Conservation (phyloP, 768 basidiomycete species). For the Botryobasidium botryosum region DNA sequence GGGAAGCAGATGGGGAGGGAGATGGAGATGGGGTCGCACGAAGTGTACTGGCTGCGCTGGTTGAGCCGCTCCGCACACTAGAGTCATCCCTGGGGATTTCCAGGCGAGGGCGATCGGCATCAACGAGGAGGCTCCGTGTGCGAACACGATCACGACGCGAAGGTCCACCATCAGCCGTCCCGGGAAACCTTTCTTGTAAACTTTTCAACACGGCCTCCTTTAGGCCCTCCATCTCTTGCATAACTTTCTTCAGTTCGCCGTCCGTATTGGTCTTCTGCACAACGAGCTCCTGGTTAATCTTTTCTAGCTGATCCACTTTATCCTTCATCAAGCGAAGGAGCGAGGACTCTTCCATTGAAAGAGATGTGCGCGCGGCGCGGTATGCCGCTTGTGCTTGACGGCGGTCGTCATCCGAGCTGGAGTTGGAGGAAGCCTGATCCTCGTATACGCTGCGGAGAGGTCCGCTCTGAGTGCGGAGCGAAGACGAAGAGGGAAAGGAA, state of each 20-base stretch:
- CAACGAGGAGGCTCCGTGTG: too few species aligned
- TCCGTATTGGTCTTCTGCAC: background rate
- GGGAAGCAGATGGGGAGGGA: background rate
- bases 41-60: too few species aligned
- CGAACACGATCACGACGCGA: too few species aligned
- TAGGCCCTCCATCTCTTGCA: background rate
- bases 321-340: background rate
- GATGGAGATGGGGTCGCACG: slow-evolving; percentile 6
- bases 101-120: too few species aligned
- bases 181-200: too few species aligned
- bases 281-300: background rate
- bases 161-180: too few species aligned
- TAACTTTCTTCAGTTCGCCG: background rate
- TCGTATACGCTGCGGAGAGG: too few species aligned
- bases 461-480: too few species aligned
- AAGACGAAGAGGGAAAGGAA: slow-evolving; percentile 2
- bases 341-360: background rate
- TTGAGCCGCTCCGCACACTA: too few species aligned
- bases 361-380: background rate
- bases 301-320: background rate
- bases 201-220: background rate
- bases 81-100: too few species aligned
- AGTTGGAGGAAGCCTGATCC: background rate
- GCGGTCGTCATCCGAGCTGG: background rate
- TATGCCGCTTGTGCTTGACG: background rate